These are phyloP conservation scores for Osmanthus fragrans DNA, from an alignment of 257 asterid genomes.

Conservation along the genomic window DNA sequence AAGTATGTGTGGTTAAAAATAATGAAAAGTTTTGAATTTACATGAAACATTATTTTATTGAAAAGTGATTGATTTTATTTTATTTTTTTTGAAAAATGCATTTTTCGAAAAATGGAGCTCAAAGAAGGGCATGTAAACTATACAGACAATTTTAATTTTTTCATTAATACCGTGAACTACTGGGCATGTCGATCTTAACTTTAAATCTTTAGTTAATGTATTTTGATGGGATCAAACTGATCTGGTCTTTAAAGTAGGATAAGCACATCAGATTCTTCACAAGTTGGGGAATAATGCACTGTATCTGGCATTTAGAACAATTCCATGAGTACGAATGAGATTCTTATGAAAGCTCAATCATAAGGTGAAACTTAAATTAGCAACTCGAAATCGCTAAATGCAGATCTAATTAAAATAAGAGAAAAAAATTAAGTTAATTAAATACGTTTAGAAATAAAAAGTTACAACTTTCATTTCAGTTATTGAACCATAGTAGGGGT, in stretches of 20 bases:
- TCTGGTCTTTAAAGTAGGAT: not conserved
- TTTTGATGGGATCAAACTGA: not conserved
- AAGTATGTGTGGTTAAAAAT: too few relatives aligned
- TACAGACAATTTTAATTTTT: too few relatives aligned
- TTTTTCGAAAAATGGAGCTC: too few relatives aligned
- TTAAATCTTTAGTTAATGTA: not conserved
- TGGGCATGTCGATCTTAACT: not conserved
- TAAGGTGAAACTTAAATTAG: not conserved
- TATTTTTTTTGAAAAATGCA: too few relatives aligned
- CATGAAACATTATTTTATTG: too few relatives aligned
- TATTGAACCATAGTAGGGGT: constrained; percentile 34
- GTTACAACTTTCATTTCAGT: constrained; percentile 30
- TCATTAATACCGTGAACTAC: not conserved
- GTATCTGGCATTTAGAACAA: not conserved
- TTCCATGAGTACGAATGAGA: not conserved
- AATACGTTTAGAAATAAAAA: too few relatives aligned
- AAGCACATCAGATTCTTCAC: not conserved
- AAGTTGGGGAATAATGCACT: not conserved
- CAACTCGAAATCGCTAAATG: too few relatives aligned
- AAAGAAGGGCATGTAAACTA: too few relatives aligned
- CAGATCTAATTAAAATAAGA: too few relatives aligned
- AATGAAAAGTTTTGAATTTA: too few relatives aligned
- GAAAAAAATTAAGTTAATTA: too few relatives aligned
- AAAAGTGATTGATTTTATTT: too few relatives aligned
- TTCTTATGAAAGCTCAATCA: not conserved